These are phyloP conservation scores for Hypoxylon subgilvum DNA, from an alignment of 495 filamentous ascomycete genomes.

Conservation along the genomic window DNA sequence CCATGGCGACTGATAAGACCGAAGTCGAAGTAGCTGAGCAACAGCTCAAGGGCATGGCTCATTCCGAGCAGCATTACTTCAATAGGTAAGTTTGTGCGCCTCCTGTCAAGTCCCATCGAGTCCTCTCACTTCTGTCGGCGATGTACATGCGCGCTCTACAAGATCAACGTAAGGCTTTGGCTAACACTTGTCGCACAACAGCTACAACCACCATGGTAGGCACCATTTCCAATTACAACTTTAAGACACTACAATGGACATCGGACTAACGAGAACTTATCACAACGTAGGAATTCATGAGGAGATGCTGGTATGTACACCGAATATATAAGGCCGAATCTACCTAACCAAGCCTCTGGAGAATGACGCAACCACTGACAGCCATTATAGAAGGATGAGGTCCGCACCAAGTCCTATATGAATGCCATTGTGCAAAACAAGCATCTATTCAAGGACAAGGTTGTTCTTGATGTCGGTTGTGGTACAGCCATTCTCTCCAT, in stretches of 20 bases:
- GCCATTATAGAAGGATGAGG: conserved; percentile 88
- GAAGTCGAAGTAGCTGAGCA: conserved; percentile 58
- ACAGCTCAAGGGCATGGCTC: conserved; percentile 69
- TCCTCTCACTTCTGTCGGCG: conserved; percentile 1
- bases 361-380: not conserved
- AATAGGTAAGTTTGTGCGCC: conserved; percentile 70
- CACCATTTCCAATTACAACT: conserved; percentile 25
- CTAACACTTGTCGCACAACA: conserved; percentile 51
- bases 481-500: conserved; percentile 92
- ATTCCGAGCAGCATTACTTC: conserved; percentile 96
- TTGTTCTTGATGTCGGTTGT: conserved; percentile 91
- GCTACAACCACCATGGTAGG: conserved; percentile 95
- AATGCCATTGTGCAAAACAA: conserved; percentile 96
- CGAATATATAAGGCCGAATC: not conserved
- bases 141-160: conserved; percentile 11
- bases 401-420: conserved; percentile 92
- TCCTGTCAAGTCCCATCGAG: not conserved
- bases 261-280: conserved; percentile 42
- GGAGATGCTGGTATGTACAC: conserved; percentile 88
- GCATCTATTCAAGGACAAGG: conserved; percentile 85
- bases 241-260: not conserved
- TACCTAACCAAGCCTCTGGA: conserved; percentile 8
- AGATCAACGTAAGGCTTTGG: conserved; percentile 14
- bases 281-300: conserved; percentile 80
- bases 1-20: conserved; percentile 51